Percentiles rank a stretch among this genome's conserved stretches.
Conservation (phyloP, 2,329 filamentous ascomycete species). For the Aureobasidium sp. region DNA sequence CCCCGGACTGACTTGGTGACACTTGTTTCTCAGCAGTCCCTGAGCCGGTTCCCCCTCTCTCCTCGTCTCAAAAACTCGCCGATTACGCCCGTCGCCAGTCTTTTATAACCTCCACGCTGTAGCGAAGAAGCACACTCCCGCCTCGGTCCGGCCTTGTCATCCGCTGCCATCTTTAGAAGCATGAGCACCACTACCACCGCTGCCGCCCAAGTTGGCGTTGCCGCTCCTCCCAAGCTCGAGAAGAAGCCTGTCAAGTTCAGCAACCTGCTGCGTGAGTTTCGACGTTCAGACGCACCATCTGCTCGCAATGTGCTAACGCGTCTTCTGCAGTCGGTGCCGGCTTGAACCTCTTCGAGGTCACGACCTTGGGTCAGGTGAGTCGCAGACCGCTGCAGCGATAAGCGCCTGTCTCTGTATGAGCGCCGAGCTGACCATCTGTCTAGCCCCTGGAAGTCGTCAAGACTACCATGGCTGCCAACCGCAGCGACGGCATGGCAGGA, state of each 20-base stretch:
- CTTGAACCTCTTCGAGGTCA: constrained; percentile 90
- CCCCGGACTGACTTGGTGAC: constrained; percentile 9
- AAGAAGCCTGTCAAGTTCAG: constrained; percentile 99
- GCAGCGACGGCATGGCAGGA: constrained; percentile 74
- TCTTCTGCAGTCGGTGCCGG: constrained; percentile 63
- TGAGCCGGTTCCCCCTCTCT: constrained; percentile 24
- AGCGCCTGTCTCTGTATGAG: constrained; percentile 43
- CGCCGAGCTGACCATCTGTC: constrained; percentile 28
- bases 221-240: constrained; percentile 61
- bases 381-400: constrained; percentile 26
- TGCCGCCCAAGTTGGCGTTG: constrained; percentile 39
- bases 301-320: constrained; percentile 16
- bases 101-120: constrained; percentile 16
- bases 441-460: constrained; percentile 97
- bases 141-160: constrained; percentile 91
- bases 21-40: neutral
- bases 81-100: constrained; percentile 22
- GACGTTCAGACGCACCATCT: neutral
- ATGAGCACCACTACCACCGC: constrained; percentile 40
- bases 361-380: constrained; percentile 63
- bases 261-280: constrained; percentile 70
- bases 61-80: constrained; percentile 21
- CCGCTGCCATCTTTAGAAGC: constrained; percentile 35
- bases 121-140: constrained; percentile 81
- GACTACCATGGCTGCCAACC: constrained; percentile 98